Base-by-base conservation (phyloP, 805 yeast species). In the Dipodascus albidus region DNA sequence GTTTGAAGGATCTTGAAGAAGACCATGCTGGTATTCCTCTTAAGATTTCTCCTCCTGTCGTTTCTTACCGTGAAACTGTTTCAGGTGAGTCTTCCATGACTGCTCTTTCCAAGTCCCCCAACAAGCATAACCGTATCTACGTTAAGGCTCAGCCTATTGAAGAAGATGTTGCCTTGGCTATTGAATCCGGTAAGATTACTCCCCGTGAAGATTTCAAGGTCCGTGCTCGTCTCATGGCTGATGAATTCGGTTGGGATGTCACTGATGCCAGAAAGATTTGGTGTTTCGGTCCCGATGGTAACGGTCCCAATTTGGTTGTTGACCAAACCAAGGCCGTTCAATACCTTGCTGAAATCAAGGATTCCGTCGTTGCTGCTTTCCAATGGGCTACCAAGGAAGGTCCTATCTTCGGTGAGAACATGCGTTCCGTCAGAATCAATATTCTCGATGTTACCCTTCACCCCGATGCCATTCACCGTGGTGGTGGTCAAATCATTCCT, bases 231-330 rank as follows among this genome's bases (percentile, higher is more conserved):
- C 70, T 87, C 73, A 81, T 91, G 82, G 98, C 98, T 73, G 98
- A 91, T 75, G 96, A 93, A 75, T 93, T 76, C 85, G 96, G 91
- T 67, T 91, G 99, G 99, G 98, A 91, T 74, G 97, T 93, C 74
- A 83, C 96, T 67, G 99, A 91, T 73, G 99, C 97, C 78, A 90
- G 99, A 86, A 91, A 93, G 93, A 93, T 91, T 73, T 91, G 99
- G 99, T 88, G 96, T 86, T 91, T 91, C 89, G 99, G 99, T 81
- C 98, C 99, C 74, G 99, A 91, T 73, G 97, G 97, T 78, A 83
- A 80, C 75, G 99, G 99, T 79, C 90, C 99, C 70, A 91, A 91
- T 82, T 77, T 93, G 72, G 97, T 91, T 72, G 95, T 91, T 76
- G 99, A 91, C 81, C 97, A 90, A 80, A 91, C 98, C 72, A 91